Conservation (phyloP, 257 asterid genomes). For the Echium plantagineum region DNA sequence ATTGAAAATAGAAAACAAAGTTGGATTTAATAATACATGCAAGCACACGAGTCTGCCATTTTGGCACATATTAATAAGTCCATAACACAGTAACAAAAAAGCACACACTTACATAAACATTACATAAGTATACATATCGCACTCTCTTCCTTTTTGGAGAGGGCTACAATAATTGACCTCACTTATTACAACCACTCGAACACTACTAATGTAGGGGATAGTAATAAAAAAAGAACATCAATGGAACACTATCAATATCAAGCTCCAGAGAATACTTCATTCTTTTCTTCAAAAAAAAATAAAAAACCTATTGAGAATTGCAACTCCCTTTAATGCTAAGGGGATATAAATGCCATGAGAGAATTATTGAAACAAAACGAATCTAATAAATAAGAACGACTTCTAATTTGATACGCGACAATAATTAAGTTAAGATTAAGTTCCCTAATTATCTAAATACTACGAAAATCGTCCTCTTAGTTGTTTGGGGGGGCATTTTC, state of each 20-base stretch:
- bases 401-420: neutral
- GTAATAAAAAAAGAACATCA: constrained; percentile 14
- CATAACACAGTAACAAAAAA: neutral
- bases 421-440: neutral
- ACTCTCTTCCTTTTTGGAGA: constrained; percentile 93
- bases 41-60: too few species aligned
- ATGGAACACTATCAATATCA: constrained; percentile 8
- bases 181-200: neutral
- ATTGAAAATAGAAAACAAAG: too few species aligned
- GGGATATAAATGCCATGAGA: neutral
- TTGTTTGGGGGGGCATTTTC: too few species aligned
- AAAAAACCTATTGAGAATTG: neutral
- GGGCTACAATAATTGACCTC: constrained; percentile 37
- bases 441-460: neutral
- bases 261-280: constrained; percentile 16
- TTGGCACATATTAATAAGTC: too few species aligned
- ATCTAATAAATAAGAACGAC: neutral
- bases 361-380: too few species aligned
- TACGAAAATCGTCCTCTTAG: neutral
- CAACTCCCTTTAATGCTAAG: neutral
- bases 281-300: constrained; percentile 8
- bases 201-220: constrained; percentile 1
- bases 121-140: constrained; percentile 29
- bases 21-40: too few species aligned
- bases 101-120: constrained; percentile 7